These are phyloP conservation scores for Tetradesmus obliquus DNA, from an alignment of 139 green algal genomes.

Conservation along the genomic window DNA sequence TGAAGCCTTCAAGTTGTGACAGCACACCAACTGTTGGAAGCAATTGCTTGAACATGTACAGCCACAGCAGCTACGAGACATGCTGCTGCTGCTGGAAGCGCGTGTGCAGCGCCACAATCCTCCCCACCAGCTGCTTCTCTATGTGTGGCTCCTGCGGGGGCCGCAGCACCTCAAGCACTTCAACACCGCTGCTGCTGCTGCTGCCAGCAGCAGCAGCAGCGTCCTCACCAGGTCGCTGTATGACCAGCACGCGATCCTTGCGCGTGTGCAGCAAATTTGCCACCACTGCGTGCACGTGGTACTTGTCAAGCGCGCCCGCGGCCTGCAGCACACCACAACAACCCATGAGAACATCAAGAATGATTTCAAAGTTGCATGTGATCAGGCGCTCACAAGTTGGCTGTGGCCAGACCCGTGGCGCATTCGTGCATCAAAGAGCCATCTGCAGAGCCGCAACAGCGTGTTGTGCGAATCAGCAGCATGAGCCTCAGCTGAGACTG, in stretches of 20 bases:
- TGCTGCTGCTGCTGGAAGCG: constrained; percentile 44
- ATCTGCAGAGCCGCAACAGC: no score
- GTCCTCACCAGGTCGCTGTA: constrained; percentile 81
- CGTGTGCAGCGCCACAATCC: constrained; percentile 55
- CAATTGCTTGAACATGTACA: no score
- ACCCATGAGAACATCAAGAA: background rate
- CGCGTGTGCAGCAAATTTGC: constrained; percentile 94
- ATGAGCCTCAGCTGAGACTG: no score
- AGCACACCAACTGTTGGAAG: no score
- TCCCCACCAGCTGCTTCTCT: constrained; percentile 59
- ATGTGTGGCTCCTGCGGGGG: constrained; percentile 51
- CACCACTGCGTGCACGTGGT: constrained; percentile 93
- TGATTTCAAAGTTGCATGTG: background rate
- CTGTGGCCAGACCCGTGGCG: no score
- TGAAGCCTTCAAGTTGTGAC: no score
- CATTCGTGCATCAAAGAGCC: no score
- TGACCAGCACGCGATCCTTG: constrained; percentile 82
- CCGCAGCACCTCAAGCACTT: constrained; percentile 35
- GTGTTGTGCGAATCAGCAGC: no score
- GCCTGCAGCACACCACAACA: constrained; percentile 58
- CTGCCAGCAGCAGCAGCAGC: constrained; percentile 75
- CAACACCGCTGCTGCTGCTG: constrained; percentile 37
- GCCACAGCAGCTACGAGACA: no score
- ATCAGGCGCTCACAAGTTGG: background rate
- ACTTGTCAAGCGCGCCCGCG: constrained; percentile 67